These are phyloP conservation scores for Zygosaccharomyces lentus DNA, from an alignment of 805 yeast genomes.

Conservation along the genomic window DNA sequence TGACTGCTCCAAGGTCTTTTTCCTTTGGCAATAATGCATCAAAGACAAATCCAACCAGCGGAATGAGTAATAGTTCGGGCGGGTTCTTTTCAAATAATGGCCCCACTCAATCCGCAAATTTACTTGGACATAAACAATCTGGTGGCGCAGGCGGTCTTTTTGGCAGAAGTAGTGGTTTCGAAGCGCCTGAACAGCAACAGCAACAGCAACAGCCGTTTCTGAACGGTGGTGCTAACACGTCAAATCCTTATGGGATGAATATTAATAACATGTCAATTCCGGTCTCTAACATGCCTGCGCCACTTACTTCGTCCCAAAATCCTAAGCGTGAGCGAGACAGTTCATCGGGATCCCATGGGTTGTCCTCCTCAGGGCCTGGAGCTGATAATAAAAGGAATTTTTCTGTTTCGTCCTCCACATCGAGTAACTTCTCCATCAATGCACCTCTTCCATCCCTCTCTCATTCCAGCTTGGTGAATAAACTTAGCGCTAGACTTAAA, in stretches of 20 bases:
- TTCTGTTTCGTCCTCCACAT: conserved; percentile 19
- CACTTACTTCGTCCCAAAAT: conserved; percentile 35
- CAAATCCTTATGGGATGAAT: conserved; percentile 34
- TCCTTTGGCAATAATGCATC: conserved; percentile 1
- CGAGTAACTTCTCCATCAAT: conserved; percentile 20
- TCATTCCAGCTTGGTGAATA: conserved; percentile 34
- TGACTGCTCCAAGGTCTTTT: conserved; percentile 2
- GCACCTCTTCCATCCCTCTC: conserved; percentile 13
- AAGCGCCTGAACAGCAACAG: conserved; percentile 23
- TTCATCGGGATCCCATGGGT: conserved; percentile 21
- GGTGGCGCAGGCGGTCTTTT: conserved; percentile 11
- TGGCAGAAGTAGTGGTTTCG: conserved; percentile 15
- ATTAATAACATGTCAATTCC: conserved; percentile 27
- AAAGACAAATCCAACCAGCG: conserved; percentile 1
- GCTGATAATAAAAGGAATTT: conserved; percentile 14
- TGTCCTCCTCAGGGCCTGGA: conserved; percentile 11
- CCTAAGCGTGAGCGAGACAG: conserved; percentile 11
- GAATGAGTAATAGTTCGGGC: conserved; percentile 10
- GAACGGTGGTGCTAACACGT: conserved; percentile 4
- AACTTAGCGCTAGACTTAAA: conserved; percentile 36
- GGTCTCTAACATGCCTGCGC: conserved; percentile 37
- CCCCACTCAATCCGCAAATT: conserved; percentile 13
- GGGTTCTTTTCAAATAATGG: conserved; percentile 24
- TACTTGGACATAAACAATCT: conserved; percentile 21
- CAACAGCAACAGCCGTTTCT: background rate